Evolutionary conservation across 441 rosid genomes (phyloP), one percentile per base, ranked within the genome.

Genomic region (Corymbia citriodora): DNA sequence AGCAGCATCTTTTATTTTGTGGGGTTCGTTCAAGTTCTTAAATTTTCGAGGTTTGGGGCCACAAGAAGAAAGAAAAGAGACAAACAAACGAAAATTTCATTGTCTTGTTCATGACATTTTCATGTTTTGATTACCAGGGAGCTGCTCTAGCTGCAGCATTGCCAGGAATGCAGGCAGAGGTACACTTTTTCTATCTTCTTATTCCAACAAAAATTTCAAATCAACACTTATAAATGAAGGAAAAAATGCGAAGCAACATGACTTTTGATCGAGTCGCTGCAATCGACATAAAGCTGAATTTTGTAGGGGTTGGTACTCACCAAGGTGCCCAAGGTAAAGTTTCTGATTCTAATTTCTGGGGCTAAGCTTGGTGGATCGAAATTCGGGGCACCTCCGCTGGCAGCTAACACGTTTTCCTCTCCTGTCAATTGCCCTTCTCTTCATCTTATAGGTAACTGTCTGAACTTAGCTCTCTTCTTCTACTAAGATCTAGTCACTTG

Each of bases 161-260:
- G 63, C 98, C 98, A 0, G 95, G 97, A 52, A 94, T 96, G 95
- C 97, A 96, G 93, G 92, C 89, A 40, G 89, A 90, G 93, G 94
- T 93, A 81, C 74, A 61, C 48, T 25, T 79, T 33, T 23, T 79
- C 85, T 3, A 23, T 45, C 85, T 79, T 45, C 85, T 40, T 25
- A 45, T 23, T 79, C 52, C 10, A 40, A 45, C 85, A 79, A 79
- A 74, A 40, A 23, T 45, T 36, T 17, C n/a, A 79, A 45, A 7
- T 79, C 52, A 45, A 79, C 21, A 45, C 52, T 40, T 9, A 19
- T 36, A 33, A 72, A 3, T 16, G 11, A 7, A 68, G 16, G 45
- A 19, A 31, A 68, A 68, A 68, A 4, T 31, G 79, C 10, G 29
- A 79, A 79, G 85, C 9, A 45, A 45, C 52, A 7, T 17, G 52